phyloP scores from a whole-genome alignment of 164 flowering plant genomes.

The Cinnamomum micranthum region DNA sequence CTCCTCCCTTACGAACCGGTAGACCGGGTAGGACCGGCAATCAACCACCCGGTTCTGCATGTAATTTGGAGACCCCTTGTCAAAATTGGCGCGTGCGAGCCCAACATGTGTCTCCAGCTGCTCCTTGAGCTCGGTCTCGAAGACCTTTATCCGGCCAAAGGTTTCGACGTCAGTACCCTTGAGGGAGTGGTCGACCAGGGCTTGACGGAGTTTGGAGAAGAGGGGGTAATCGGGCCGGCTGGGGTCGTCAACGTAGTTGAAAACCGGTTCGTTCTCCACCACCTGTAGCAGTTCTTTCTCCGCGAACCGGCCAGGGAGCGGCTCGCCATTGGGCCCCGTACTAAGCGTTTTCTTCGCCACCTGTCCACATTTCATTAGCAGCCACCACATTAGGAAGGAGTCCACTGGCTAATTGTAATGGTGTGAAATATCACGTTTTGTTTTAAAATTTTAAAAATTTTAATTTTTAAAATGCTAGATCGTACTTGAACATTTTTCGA shows the following conservation, averaged over 20 bases:
- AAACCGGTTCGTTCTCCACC: constrained; percentile 17
- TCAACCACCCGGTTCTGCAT: constrained; percentile 13
- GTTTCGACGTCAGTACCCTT: background rate
- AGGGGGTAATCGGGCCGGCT: constrained; percentile 19
- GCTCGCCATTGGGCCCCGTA: constrained; percentile 16
- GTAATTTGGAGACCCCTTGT: constrained; percentile 6
- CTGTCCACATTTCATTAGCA: background rate
- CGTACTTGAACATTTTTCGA: no score
- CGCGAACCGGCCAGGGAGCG: constrained; percentile 18
- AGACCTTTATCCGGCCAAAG: constrained; percentile 13
- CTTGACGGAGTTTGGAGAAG: constrained; percentile 16
- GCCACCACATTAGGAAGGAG: background rate
- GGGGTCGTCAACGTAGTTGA: constrained; percentile 19
- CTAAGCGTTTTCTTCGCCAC: constrained; percentile 19
- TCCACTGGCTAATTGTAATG: no score
- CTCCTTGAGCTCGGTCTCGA: constrained; percentile 18
- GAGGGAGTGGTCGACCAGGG: constrained; percentile 18
- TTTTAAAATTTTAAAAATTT: no score
- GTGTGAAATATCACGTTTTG: no score
- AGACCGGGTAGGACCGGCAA: constrained; percentile 21
- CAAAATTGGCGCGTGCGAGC: constrained; percentile 10
- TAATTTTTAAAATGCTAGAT: no score
- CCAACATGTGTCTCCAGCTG: constrained; percentile 8
- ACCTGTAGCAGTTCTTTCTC: constrained; percentile 19
- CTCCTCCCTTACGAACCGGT: constrained; percentile 15